phyloP scores from a whole-genome alignment of 768 basidiomycete species.

The Phaeotremella skinneri region DNA sequence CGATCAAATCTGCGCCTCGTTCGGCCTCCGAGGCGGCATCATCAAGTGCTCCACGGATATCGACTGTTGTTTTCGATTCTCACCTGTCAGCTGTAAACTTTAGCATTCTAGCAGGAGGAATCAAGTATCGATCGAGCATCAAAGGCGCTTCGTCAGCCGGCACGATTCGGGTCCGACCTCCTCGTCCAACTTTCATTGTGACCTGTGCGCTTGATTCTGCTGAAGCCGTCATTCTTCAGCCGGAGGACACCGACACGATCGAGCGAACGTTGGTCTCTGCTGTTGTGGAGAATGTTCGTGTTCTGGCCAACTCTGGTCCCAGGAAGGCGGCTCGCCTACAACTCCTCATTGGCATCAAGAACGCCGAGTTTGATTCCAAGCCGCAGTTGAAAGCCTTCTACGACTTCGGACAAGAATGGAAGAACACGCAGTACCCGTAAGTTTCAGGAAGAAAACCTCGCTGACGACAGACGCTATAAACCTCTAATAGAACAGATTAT shows the following conservation, averaged over 20 bases:
- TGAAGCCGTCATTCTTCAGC: constrained; percentile 7
- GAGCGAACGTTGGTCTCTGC: constrained; percentile 11
- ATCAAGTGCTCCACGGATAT: background rate
- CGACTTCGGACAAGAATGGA: constrained; percentile 30
- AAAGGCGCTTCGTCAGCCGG: background rate
- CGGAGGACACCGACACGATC: background rate
- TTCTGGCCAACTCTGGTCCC: background rate
- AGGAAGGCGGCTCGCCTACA: constrained; percentile 12
- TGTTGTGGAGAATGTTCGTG: constrained; percentile 6
- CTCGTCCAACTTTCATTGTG: background rate
- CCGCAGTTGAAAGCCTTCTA: constrained; percentile 34
- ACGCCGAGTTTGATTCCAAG: constrained; percentile 25
- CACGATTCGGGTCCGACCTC: background rate
- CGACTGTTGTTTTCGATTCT: background rate
- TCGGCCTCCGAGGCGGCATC: background rate
- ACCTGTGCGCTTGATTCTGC: background rate
- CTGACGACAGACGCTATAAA: constrained; percentile 13
- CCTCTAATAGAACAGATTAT: constrained; percentile 3
- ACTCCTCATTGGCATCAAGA: constrained; percentile 15
- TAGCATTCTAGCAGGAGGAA: background rate
- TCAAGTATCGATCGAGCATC: background rate
- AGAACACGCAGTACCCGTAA: constrained; percentile 20
- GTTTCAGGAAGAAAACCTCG: background rate
- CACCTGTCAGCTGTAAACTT: background rate
- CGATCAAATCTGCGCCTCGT: background rate